Conservation (phyloP, 78 protist genomes). For the Dictyostelium citrinum region DNA sequence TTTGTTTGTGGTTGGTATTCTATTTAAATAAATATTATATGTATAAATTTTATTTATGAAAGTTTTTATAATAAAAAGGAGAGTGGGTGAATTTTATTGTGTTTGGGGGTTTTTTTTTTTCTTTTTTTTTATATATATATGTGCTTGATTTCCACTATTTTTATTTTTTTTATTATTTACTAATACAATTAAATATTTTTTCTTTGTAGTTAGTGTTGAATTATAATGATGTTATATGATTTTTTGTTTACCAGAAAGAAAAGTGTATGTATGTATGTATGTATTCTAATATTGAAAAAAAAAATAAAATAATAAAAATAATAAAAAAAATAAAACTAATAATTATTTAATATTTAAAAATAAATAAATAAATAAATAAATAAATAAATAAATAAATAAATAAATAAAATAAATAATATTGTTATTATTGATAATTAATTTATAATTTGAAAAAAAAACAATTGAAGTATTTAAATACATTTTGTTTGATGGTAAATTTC, state of each 20-base stretch:
- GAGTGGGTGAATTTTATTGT: not conserved
- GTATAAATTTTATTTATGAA: not conserved
- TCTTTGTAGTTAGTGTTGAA: not conserved
- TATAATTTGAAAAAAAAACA: not conserved
- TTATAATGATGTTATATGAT: not conserved
- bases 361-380: too few species aligned
- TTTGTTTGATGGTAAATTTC: not conserved
- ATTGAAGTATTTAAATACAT: not conserved
- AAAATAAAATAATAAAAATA: not conserved
- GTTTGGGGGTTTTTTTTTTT: not conserved
- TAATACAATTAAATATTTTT: not conserved
- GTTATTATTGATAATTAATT: not conserved
- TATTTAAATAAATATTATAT: not conserved
- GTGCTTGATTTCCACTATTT: not conserved
- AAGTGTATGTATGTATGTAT: not conserved
- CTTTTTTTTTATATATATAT: not conserved
- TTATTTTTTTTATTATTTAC: not conserved
- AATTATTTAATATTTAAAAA: too few species aligned
- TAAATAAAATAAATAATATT: not conserved
- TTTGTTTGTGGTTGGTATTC: not conserved
- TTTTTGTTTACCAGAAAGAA: not conserved
- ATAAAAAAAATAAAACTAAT: not conserved
- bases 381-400: not conserved
- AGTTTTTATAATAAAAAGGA: not conserved
- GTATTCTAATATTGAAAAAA: not conserved